Base-by-base conservation (phyloP, 768 basidiomycete species). In the Asterophora lycoperdoides region DNA sequence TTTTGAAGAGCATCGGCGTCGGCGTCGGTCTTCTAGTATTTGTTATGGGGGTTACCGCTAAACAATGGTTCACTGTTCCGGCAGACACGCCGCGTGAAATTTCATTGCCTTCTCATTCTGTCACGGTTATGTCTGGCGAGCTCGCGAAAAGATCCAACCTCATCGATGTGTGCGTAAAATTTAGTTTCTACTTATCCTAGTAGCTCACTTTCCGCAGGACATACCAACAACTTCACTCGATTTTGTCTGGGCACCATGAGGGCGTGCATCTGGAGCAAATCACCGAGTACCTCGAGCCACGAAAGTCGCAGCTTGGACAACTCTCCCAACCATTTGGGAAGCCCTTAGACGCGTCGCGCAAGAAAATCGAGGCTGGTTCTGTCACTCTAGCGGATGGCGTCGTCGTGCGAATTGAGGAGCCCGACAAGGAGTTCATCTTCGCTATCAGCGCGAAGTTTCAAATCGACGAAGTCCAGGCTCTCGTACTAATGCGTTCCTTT, bases 391-490 rank as follows among this genome's bases (percentile, higher is more conserved):
- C 74, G 10, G 86, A 89, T 60, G 84, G 81, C 4, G 75, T 83
- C 17, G 69, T 69, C 26, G 55, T 87, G 18, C 74, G 73, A 49
- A 75, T 91, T 32, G 85, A 86, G 54, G 77, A 83, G 33, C 77
- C 76, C 32, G 81, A 86, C 68, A 85, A 86, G 61, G 79, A 84
- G 47, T 80, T 81, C 54, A 75, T 85, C 41, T 69, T 78, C 52
- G 81, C 85, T 41, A 78, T 96, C 56, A 89, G 91, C 67, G 63
- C 74, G 36, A 75, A 75, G 50, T 84, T 91, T 63, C 71, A 79
- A 23, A 81, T 95, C 18, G 90, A 94, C 67, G 81, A 94, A 58
- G 71, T 92, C 1, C 81, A 86, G n/a, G 83, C 90, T 0, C 73
- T 87, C 36, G 68, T 85, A 4, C 74, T 94, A 5, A 69, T 91